phyloP scores from a whole-genome alignment of 208 protist species.

The Leishmania martiniquensis region DNA sequence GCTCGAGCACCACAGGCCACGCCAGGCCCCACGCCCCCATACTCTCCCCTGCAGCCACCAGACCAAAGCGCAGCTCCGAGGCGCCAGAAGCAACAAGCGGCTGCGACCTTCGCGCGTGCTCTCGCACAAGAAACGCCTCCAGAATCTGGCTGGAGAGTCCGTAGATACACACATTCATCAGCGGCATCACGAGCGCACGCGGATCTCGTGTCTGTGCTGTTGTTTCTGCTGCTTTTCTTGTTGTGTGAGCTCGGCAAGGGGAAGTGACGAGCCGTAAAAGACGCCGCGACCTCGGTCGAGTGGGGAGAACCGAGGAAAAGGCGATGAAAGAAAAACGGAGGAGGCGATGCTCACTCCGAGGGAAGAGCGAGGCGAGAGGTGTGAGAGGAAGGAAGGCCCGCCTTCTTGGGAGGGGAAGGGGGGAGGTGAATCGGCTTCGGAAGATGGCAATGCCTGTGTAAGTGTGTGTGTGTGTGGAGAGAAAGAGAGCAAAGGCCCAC shows the following conservation, averaged over 20 bases:
- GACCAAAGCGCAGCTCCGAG: constrained; percentile 45
- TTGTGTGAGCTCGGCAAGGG: background rate
- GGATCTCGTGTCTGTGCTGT: background rate
- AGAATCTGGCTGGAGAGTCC: constrained; percentile 28
- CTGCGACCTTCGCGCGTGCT: constrained; percentile 24
- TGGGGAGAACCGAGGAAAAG: background rate
- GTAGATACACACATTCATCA: constrained; percentile 38
- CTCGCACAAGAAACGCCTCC: constrained; percentile 31
- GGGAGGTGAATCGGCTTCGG: background rate
- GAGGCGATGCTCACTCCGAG: background rate
- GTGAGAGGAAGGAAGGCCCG: background rate
- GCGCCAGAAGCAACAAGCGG: constrained; percentile 23
- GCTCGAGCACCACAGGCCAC: constrained; percentile 41
- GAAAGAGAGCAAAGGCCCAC: background rate
- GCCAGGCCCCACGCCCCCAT: constrained; percentile 58
- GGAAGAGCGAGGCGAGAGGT: background rate
- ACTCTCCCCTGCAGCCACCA: constrained; percentile 36
- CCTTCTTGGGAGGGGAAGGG: too few relatives aligned
- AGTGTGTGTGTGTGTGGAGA: background rate
- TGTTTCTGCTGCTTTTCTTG: background rate
- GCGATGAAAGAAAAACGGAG: background rate
- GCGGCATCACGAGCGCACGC: constrained; percentile 1
- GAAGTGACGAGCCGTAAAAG: background rate
- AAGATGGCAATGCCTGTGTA: too few relatives aligned
- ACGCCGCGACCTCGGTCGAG: background rate